Evolutionary conservation across 306 rosid genomes (phyloP), one percentile per base, ranked within the genome.

Genomic region (Rosa multiflora): DNA sequence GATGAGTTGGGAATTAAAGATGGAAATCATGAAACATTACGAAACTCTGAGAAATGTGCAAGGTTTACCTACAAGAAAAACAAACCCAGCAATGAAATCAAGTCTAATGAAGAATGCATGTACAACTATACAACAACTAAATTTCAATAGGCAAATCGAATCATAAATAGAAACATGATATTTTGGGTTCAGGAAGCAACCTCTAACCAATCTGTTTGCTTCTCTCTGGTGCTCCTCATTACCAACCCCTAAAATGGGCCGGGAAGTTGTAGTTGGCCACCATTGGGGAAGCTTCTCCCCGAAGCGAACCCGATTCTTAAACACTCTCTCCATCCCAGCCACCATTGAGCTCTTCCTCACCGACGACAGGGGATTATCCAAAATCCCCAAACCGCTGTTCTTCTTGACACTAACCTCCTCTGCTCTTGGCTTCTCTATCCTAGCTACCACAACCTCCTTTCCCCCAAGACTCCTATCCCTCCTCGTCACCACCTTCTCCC

Each of bases 381-480:
- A 82, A 56, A 43, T 47, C 39, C 88, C 81, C 26, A 67, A 67
- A 40, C 58, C 63, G 77, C 81, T 80, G 51, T 61, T 76, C 72
- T 63, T 68, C 85, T 40, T 70, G 2, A 59, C 37, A 43, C 83
- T 72, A 56, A 58, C 74, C 39, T 75, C 71, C 67, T 35, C 67
- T 40, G 39, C 72, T 6, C 75, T 81, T 0, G 68, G 68, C 43
- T 6, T 62, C 17, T 62, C 67, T 5, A 62, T 10, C 80, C 61
- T 86, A 18, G 80, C 93, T 72, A 94, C 90, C 47, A 92, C 88
- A 37, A 94, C 97, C 89, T 94, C 98, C 85, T 77, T 88, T 10
- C 98, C 98, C 3, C 98, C 97, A 49, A 94, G 98, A 74, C 97
- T 94, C 35, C 97, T 87, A 86, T 94, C 98, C 82, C 98, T 88